Evolutionary conservation across 2,329 filamentous ascomycete genomes (phyloP), one percentile per base, ranked within the genome.

Genomic region (Fusarium dlaminii): DNA sequence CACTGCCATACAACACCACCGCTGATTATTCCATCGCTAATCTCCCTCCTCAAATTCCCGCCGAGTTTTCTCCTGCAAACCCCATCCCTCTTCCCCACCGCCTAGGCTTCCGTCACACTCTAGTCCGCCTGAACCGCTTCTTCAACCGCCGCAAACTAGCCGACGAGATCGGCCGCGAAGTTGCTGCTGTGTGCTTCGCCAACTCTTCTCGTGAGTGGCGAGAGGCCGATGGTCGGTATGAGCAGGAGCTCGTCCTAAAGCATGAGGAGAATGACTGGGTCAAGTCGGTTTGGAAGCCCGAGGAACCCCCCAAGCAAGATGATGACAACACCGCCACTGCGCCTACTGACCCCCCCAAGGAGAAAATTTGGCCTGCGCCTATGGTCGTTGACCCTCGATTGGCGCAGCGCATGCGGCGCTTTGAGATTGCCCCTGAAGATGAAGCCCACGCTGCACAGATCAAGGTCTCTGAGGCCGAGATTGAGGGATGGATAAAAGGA

Each of bases 51-150:
- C 86, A 88, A 49, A 89, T 93, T 48, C 96, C 96, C 8, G 79
- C 86, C 71, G 89, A 92, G 67, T 90, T 99, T 79, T 89, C 91
- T 42, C 94, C 94, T 48, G 91, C 92, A 11, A 86, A 89, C 30
- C 87, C 93, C 20, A 88, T 99, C 68, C 86, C 90, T 46, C 93
- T 97, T 82, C 96, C 96, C 2, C 96, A 98, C 81, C 89, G 98
- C 66, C 92, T 99, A 36, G 96, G 96, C 68, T 97, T 99, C 86
- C 86, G 93, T 72, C 96, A 96, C 84, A 98, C 96, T 6, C 93
- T 95, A 2, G 93, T 91, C 74, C 92, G 96, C 68, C 87, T 98
- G 69, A 93, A 93, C 79, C 93, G 96, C 74, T 99, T 95, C 87
- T 87, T 99, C 69, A 97, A 92, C 81, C 92, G 92, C 70, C 92